phyloP scores from a whole-genome alignment of 352 stramenopile species.

The Globisporangium recalcitrans region DNA sequence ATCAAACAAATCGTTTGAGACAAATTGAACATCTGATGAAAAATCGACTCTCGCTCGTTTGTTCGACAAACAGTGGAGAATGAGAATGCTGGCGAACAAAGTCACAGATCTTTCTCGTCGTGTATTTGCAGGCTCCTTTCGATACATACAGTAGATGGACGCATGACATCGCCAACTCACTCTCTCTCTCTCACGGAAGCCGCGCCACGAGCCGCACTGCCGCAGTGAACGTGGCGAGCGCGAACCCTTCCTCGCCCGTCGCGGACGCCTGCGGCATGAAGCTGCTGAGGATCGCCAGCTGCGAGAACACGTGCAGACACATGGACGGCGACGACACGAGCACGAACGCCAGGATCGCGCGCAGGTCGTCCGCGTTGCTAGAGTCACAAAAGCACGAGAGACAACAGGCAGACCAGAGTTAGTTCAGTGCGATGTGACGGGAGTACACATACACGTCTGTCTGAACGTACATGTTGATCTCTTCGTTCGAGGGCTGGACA shows the following conservation, averaged over 20 bases:
- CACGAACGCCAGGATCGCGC: constrained; percentile 47
- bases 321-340: constrained; percentile 38
- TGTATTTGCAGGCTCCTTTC: neutral
- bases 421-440: too few relatives aligned
- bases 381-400: neutral
- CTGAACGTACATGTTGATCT: constrained; percentile 33
- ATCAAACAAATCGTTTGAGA: neutral
- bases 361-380: constrained; percentile 45
- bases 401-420: too few relatives aligned
- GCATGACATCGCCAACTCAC: neutral
- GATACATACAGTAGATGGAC: neutral
- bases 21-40: too few relatives aligned
- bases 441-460: too few relatives aligned
- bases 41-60: too few relatives aligned
- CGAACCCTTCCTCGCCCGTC: constrained; percentile 43
- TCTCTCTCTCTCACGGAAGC: constrained; percentile 16
- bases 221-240: constrained; percentile 40
- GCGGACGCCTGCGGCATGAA: constrained; percentile 31
- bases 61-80: too few relatives aligned
- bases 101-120: too few relatives aligned
- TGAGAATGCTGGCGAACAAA: too few relatives aligned
- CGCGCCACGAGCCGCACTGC: constrained; percentile 39
- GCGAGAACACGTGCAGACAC: constrained; percentile 46
- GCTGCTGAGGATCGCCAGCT: constrained; percentile 53
- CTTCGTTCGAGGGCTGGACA: constrained; percentile 14